Base-by-base conservation (phyloP, 768 basidiomycete species). In the Lactarius indigo region DNA sequence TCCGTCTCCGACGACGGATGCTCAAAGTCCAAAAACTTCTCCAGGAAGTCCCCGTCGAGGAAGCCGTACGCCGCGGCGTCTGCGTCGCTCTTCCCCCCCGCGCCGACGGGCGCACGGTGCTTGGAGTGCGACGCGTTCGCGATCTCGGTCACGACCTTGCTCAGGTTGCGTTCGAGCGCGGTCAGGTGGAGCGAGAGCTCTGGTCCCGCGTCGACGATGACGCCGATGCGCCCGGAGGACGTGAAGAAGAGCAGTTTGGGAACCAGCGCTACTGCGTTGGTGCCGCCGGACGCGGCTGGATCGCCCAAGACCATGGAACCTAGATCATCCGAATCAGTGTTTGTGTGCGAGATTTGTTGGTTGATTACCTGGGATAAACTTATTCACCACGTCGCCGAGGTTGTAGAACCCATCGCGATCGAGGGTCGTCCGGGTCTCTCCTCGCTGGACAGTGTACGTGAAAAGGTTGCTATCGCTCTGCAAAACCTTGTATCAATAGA, bases 21-120 rank as follows among this genome's bases (percentile, higher is more conserved):
- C 42, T 73, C 73, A 57, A 81, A 78, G 20, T 75, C 76, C 61
- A 88, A 79, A 75, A 90, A 87, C 23, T 79, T 77, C 75, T 95
- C 91, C 23, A 97, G 73, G 69, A 94, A 91, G 73, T 92, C 90
- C 1, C 94, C 95, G 68, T 97, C 94, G 33, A 97, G 79, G 81
- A 97, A 94, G 18, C 93, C 94, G 47, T 81, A 82, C 1, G 89
- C 82, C 1, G 82, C 71, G 31, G 76, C 71, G 37, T 88, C 84
- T 9, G 82, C 79, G 70, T 91, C 89, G 58, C 82, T 86, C 28
- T 80, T 79, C 8, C 88, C 86, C 28, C 78, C 74, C 0, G 78
- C 78, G 44, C 79, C 84, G 69, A 84, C 85, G 0, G 92, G 92
- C 0, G 90, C 80, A 60, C 94, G 83, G 66, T 73, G 92, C 90